Conservation (phyloP, 352 stramenopile genomes). For the Phytophthora kernoviae region DNA sequence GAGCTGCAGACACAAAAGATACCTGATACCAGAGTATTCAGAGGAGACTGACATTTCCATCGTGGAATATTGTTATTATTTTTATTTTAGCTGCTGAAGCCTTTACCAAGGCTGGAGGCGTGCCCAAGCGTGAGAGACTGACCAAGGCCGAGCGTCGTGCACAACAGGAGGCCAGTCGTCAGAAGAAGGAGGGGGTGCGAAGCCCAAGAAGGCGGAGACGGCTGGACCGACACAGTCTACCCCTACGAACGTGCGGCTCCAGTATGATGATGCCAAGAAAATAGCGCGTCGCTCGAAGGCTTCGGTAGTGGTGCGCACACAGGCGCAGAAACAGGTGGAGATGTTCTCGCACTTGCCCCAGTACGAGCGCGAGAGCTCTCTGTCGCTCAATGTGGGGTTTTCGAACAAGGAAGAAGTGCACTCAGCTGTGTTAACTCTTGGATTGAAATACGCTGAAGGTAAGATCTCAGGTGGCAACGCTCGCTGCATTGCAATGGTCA, state of each 20-base stretch:
- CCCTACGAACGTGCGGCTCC: conserved; percentile 59
- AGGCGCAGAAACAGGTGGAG: conserved; percentile 82
- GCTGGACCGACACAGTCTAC: conserved; percentile 23
- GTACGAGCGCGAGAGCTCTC: conserved; percentile 81
- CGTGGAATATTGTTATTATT: not conserved
- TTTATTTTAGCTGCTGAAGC: conserved; percentile 47
- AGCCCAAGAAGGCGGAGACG: conserved; percentile 48
- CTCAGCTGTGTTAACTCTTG: conserved; percentile 89
- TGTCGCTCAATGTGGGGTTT: conserved; percentile 76
- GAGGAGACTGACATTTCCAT: not conserved
- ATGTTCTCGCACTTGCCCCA: conserved; percentile 87
- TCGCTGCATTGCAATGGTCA: conserved; percentile 94
- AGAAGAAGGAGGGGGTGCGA: conserved; percentile 61
- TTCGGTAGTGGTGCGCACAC: conserved; percentile 68
- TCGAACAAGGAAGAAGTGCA: conserved; percentile 87
- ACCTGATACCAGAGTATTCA: not conserved
- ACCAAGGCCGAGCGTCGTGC: conserved; percentile 93
- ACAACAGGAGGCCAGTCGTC: conserved; percentile 91
- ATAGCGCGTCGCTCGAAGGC: conserved; percentile 78
- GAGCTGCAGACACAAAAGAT: not conserved
- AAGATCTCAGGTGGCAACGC: conserved; percentile 92
- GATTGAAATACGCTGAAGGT: conserved; percentile 91
- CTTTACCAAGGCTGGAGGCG: conserved; percentile 53
- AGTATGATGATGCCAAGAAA: conserved; percentile 85
- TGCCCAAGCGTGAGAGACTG: conserved; percentile 82